Conservation (phyloP, 108 stramenopile genomes). For the Nitzschia inconspicua region DNA sequence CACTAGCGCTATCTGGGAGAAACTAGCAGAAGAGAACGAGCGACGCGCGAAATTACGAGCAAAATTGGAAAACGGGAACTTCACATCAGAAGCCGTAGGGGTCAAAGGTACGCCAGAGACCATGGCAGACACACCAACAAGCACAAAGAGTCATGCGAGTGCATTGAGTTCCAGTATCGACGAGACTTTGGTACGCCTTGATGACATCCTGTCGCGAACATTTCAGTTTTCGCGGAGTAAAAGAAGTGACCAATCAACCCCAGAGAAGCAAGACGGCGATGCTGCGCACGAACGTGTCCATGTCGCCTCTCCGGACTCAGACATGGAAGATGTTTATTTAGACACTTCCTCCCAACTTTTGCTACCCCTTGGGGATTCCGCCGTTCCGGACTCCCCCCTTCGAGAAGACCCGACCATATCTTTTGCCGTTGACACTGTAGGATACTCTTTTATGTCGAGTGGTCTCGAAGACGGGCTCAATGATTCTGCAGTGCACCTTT, state of each 20-base stretch:
- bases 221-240: neutral
- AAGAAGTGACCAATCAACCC: too few relatives aligned
- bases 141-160: neutral
- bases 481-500: too few relatives aligned
- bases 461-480: too few relatives aligned
- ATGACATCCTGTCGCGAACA: slow-evolving; percentile 5
- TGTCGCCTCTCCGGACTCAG: too few relatives aligned
- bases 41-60: slow-evolving; percentile 6
- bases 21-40: neutral
- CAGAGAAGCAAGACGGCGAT: too few relatives aligned
- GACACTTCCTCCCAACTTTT: too few relatives aligned
- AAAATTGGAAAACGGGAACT: slow-evolving; percentile 6
- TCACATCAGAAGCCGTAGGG: neutral
- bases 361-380: too few relatives aligned
- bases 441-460: too few relatives aligned
- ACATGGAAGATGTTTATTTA: too few relatives aligned
- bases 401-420: neutral
- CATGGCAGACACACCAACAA: neutral
- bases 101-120: slow-evolving; percentile 4
- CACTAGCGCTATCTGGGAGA: slow-evolving; percentile 10
- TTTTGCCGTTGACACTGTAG: too few relatives aligned
- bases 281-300: too few relatives aligned
- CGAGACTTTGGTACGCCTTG: slow-evolving; percentile 5
- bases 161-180: neutral
- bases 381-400: neutral